phyloP scores from a whole-genome alignment of 257 asterid genomes.

The Phtheirospermum japonicum region DNA sequence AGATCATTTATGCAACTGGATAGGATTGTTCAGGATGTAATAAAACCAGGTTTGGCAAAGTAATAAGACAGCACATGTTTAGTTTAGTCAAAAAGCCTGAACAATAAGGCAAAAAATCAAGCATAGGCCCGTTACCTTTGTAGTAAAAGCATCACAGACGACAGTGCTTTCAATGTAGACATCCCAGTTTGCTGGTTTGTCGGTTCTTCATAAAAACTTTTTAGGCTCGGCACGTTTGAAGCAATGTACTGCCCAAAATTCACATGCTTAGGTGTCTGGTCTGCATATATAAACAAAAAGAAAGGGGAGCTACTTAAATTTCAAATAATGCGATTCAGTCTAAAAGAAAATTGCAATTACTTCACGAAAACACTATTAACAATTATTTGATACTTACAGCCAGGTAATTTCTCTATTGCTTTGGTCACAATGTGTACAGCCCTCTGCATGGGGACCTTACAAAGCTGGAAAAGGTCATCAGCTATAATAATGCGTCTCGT shows the following conservation, averaged over 20 bases:
- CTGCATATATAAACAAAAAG: constrained; percentile 43
- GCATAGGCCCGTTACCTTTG: constrained; percentile 55
- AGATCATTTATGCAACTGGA: constrained; percentile 22
- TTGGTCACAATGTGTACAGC: constrained; percentile 63
- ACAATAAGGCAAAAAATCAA: constrained; percentile 5
- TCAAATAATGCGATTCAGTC: neutral
- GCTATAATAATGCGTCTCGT: constrained; percentile 74
- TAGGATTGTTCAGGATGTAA: neutral
- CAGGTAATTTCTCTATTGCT: constrained; percentile 58
- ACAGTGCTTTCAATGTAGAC: constrained; percentile 63
- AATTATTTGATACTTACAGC: constrained; percentile 30
- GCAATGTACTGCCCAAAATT: constrained; percentile 71
- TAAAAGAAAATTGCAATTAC: neutral
- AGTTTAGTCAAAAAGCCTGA: constrained; percentile 4
- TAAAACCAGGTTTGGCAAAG: neutral
- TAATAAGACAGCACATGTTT: neutral
- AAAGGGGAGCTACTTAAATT: neutral
- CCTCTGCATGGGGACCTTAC: constrained; percentile 69
- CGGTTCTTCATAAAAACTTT: constrained; percentile 51
- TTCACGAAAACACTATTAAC: constrained; percentile 6
- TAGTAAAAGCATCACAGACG: constrained; percentile 67
- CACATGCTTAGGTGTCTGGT: constrained; percentile 50
- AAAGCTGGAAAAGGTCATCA: constrained; percentile 93
- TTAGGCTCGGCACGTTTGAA: constrained; percentile 73
- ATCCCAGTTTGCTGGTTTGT: constrained; percentile 50